Conservation (phyloP, 306 rosid genomes). For the Amphicarpaea edgeworthii region DNA sequence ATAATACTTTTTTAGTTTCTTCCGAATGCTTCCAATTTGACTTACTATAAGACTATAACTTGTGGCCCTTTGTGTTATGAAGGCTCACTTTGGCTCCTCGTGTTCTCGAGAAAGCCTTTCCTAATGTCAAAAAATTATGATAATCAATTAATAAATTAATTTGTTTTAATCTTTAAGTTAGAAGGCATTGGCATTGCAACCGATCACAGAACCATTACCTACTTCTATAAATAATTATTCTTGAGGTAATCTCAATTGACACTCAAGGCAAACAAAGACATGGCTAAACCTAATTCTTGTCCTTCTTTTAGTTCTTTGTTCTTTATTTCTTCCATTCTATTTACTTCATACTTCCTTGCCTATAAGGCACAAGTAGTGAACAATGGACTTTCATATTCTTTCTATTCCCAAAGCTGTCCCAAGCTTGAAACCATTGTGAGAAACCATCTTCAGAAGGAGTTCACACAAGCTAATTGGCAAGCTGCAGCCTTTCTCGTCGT, state of each 20-base stretch:
- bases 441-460: conserved; percentile 52
- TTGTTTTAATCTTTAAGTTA: background rate
- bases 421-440: conserved; percentile 50
- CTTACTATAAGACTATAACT: background rate
- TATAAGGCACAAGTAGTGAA: conserved; percentile 33
- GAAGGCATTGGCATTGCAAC: background rate
- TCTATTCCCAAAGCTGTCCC: conserved; percentile 57
- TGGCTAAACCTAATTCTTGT: conserved; percentile 2
- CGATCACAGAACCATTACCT: background rate
- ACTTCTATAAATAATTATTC: conserved; percentile 26
- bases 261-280: background rate
- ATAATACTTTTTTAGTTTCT: background rate
- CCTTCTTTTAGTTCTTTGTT: background rate
- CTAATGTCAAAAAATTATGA: background rate
- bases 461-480: conserved; percentile 53
- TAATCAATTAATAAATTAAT: background rate
- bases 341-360: background rate
- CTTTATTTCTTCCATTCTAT: conserved; percentile 29
- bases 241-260: background rate
- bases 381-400: conserved; percentile 57
- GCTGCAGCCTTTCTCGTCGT: conserved; percentile 64
- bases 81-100: background rate
- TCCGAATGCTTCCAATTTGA: background rate
- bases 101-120: background rate
- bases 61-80: background rate